Conservation (phyloP, 2,329 filamentous ascomycete genomes). For the Sporothrix pseudoabietina region DNA sequence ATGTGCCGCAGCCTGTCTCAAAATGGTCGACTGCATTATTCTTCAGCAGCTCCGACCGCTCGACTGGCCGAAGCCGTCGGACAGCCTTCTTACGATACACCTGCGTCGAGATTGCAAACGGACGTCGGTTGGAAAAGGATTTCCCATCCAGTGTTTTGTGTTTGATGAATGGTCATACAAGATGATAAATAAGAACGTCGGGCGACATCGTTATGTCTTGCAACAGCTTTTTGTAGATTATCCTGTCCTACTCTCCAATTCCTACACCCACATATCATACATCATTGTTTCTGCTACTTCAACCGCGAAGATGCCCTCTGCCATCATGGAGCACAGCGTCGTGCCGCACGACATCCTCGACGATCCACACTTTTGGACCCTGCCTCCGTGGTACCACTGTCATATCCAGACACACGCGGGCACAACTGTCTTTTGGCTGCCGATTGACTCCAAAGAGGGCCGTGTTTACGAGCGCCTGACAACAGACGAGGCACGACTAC, state of each 20-base stretch:
- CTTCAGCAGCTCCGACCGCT: background rate
- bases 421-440: conserved; percentile 17
- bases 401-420: conserved; percentile 16
- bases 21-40: background rate
- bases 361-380: conserved; percentile 7
- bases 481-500: conserved; percentile 5
- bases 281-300: background rate
- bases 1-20: background rate
- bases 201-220: background rate
- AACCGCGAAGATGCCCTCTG: background rate
- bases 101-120: background rate
- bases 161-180: background rate
- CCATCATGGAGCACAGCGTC: background rate
- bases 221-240: background rate
- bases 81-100: background rate
- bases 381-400: conserved; percentile 21
- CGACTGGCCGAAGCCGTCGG: background rate
- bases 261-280: background rate
- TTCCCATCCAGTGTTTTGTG: background rate
- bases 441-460: conserved; percentile 8
- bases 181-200: background rate
- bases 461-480: background rate
- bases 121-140: background rate
- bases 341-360: background rate
- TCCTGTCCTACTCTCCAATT: background rate